Conservation (phyloP, 192 early-diverging fungal genomes). For the Phycomyces blakesleeanus region DNA sequence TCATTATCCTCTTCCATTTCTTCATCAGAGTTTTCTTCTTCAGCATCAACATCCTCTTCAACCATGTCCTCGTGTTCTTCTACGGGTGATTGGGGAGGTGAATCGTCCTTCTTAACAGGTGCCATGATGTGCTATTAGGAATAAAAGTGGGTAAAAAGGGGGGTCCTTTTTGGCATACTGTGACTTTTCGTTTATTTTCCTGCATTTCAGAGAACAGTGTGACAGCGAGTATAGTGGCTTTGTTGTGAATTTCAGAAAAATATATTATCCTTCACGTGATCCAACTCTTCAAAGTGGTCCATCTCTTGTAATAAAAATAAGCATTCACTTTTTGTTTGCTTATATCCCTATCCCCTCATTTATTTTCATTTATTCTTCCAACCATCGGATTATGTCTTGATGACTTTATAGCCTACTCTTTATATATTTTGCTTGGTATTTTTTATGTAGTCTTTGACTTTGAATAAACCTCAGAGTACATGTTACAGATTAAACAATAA, state of each 20-base stretch:
- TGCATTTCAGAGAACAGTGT: slow-evolving; percentile 2
- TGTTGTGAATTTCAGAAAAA: too few species aligned
- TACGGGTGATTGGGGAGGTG: neutral
- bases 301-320: too few species aligned
- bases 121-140: neutral
- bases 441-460: too few species aligned
- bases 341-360: too few species aligned
- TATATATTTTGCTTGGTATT: too few species aligned
- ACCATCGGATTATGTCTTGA: too few species aligned
- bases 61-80: neutral
- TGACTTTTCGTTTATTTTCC: neutral
- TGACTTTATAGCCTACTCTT: too few species aligned
- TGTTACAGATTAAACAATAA: too few species aligned
- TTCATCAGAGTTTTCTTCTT: slow-evolving; percentile 21
- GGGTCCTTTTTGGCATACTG: neutral
- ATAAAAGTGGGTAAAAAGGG: neutral
- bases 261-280: neutral
- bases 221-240: slow-evolving; percentile 3
- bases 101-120: neutral
- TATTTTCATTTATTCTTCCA: too few species aligned
- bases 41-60: neutral
- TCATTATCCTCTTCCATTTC: slow-evolving; percentile 39
- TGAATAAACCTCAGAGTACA: too few species aligned
- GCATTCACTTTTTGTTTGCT: too few species aligned
- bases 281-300: neutral